Conservation (phyloP, 2,329 filamentous ascomycete species). For the Ploettnerulaceae sp. region DNA sequence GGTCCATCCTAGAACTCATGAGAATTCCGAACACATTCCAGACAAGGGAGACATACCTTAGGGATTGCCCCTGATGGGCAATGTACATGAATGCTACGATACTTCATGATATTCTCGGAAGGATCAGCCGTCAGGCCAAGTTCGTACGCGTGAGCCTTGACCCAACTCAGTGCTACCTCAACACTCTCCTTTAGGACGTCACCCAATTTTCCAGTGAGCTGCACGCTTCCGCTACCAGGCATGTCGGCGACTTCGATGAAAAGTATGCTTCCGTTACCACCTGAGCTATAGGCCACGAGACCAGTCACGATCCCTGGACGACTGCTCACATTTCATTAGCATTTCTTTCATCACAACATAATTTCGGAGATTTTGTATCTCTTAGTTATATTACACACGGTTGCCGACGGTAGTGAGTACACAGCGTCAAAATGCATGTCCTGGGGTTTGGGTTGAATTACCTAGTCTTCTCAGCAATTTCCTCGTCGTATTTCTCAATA, state of each 20-base stretch:
- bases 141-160: slow-evolving; percentile 91
- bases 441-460: slow-evolving; percentile 16
- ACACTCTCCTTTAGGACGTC: slow-evolving; percentile 97
- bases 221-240: slow-evolving; percentile 86
- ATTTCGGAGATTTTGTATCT: slow-evolving; percentile 16
- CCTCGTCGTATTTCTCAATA: slow-evolving; percentile 90
- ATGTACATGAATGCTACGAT: slow-evolving; percentile 89
- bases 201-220: slow-evolving; percentile 92
- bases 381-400: slow-evolving; percentile 13
- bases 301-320: slow-evolving; percentile 93
- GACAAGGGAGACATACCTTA: slow-evolving; percentile 65
- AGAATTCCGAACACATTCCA: not conserved
- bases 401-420: slow-evolving; percentile 1
- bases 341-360: slow-evolving; percentile 10
- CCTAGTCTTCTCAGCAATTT: slow-evolving; percentile 78
- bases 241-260: slow-evolving; percentile 99
- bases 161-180: slow-evolving; percentile 93
- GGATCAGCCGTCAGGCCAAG: slow-evolving; percentile 77
- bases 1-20: slow-evolving; percentile 62
- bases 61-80: slow-evolving; percentile 93
- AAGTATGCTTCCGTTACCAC: slow-evolving; percentile 90
- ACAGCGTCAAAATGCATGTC: slow-evolving; percentile 6
- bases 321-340: slow-evolving; percentile 34
- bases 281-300: slow-evolving; percentile 88
- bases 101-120: slow-evolving; percentile 91